Base-by-base conservation (phyloP, 768 basidiomycete species). In the Mycena amicta region DNA sequence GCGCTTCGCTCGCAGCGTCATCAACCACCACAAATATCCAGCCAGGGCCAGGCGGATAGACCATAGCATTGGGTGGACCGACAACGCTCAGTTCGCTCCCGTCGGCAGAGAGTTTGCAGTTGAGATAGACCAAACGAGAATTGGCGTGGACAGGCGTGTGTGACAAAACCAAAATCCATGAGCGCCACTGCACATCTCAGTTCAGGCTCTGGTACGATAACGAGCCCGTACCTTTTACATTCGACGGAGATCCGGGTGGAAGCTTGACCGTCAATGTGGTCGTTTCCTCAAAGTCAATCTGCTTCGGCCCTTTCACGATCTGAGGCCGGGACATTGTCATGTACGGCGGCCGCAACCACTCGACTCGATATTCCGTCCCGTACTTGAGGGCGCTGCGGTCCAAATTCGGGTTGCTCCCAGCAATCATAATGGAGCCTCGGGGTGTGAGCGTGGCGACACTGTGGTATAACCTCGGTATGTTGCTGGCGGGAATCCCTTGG, bases 331-430 rank as follows among this genome's bases (percentile, higher is more conserved):
- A 67, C 64, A 72, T 72, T 25, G 72, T 69, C 84, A 91, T 86
- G 68, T 96, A 98, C 26, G 90, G 88, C 0, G 96, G 95, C 53
- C 80, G 80, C 62, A 96, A 78, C 81, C 88, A 87, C 69, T 97
- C 95, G 29, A 93, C 89, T 50, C 93, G 80, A 70, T 95, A 96
- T 70, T 96, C 92, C 18, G 93, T 93, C 28, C 87, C 86, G 68
- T 90, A 95, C 68, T 77, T 76, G 40, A 83, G 65, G 64, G 85
- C 87, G 64, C 87, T 91, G 52, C 89, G 76, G 70, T 93, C 90
- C 57, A 92, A 71, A 71, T 93, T 93, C 25, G 92, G 92, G 66
- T 92, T 93, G 59, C 90, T 90, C 30, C 91, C 91, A 20, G 90
- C 86, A 56, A 93, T 84, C 86, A 93, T 84, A 50, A 93, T 72